Evolutionary conservation across 2,329 filamentous ascomycete genomes (phyloP).

Genomic region (Hymenotorrendiella dingleyae): DNA sequence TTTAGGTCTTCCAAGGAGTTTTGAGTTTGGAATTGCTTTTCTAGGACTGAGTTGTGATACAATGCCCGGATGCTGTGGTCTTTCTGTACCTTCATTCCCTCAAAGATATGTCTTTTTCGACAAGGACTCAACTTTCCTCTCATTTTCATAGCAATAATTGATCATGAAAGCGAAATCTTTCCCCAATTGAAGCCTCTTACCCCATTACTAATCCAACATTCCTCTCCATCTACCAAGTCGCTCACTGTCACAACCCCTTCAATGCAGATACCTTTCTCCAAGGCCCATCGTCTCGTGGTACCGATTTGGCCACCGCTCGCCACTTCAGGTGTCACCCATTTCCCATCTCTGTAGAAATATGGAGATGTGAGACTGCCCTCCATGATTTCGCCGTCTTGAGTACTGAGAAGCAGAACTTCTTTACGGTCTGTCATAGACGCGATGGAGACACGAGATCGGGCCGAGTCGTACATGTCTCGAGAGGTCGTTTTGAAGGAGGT

Average conservation of each 20-base stretch:
- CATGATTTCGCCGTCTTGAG: slow-evolving; percentile 59
- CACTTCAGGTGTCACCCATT: slow-evolving; percentile 79
- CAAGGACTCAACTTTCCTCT: neutral
- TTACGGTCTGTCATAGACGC: slow-evolving; percentile 39
- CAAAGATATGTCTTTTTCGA: too few relatives aligned
- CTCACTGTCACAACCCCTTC: slow-evolving; percentile 57
- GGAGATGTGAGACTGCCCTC: slow-evolving; percentile 80
- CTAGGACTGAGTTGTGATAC: too few relatives aligned
- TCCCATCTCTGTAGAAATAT: slow-evolving; percentile 67
- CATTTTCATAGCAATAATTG: neutral
- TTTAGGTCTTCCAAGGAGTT: too few relatives aligned
- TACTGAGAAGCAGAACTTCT: slow-evolving; percentile 73
- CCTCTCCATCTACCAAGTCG: slow-evolving; percentile 64
- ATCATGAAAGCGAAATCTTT: slow-evolving; percentile 21
- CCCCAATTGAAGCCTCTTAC: slow-evolving; percentile 69
- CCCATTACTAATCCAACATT: slow-evolving; percentile 85
- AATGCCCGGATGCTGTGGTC: too few relatives aligned
- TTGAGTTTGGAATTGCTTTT: too few relatives aligned
- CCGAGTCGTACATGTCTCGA: slow-evolving; percentile 64
- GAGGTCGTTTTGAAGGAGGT: slow-evolving; percentile 83
- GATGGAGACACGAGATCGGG: slow-evolving; percentile 57
- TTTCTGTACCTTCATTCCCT: too few relatives aligned
- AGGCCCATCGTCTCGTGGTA: slow-evolving; percentile 76
- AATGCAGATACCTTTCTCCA: slow-evolving; percentile 62
- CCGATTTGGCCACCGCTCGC: slow-evolving; percentile 75